phyloP scores from a whole-genome alignment of 768 basidiomycete species.

The Boletus subparvulus region DNA sequence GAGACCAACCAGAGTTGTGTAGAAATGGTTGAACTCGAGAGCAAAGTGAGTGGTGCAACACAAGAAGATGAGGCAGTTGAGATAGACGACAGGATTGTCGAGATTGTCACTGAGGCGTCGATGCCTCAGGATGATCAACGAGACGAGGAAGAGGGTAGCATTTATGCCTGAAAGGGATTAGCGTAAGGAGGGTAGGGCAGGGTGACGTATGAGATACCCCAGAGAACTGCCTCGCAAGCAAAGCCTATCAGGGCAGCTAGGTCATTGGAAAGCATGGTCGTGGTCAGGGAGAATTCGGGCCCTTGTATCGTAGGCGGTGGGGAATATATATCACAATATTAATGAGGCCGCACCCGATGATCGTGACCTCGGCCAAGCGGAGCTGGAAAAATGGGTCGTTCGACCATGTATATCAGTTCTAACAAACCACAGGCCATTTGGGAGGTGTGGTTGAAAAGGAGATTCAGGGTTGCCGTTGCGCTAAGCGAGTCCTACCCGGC shows the following conservation, averaged over 20 bases:
- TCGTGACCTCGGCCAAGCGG: too few relatives aligned
- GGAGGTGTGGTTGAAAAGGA: too few relatives aligned
- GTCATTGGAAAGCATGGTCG: conserved; percentile 22
- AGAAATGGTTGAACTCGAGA: conserved; percentile 38
- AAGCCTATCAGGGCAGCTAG: conserved; percentile 39
- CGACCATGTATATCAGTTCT: too few relatives aligned
- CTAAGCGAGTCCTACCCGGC: too few relatives aligned
- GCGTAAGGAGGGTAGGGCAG: background rate
- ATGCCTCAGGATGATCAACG: conserved; percentile 25
- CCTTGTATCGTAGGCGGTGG: too few relatives aligned
- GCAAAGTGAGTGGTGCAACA: conserved; percentile 34
- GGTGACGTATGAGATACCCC: conserved; percentile 25
- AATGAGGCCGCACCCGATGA: too few relatives aligned
- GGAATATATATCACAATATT: background rate
- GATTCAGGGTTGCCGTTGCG: too few relatives aligned
- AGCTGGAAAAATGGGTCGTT: too few relatives aligned
- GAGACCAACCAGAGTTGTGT: conserved; percentile 31
- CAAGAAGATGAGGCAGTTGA: conserved; percentile 32
- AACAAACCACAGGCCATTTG: too few relatives aligned
- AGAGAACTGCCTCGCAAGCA: conserved; percentile 36
- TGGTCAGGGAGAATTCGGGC: too few relatives aligned
- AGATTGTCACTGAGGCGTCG: conserved; percentile 9
- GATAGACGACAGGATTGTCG: conserved; percentile 27
- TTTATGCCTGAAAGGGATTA: conserved; percentile 14
- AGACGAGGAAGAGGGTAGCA: conserved; percentile 30